phyloP scores from a whole-genome alignment of 2,329 filamentous ascomycete genomes.

The Leptographium wingfieldii region DNA sequence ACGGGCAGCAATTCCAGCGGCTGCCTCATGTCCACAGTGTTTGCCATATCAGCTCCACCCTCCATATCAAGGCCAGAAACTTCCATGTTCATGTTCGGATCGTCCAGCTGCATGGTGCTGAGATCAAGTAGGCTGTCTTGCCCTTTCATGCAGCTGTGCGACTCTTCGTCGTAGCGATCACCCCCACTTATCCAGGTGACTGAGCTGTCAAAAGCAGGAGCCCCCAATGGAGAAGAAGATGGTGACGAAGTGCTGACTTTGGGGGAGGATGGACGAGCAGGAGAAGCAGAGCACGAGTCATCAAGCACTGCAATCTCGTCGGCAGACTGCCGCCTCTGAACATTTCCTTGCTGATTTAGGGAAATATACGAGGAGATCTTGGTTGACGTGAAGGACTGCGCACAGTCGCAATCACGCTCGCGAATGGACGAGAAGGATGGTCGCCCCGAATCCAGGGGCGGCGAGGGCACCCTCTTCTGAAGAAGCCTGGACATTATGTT shows the following conservation, averaged over 20 bases:
- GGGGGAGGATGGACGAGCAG: slow-evolving; percentile 16
- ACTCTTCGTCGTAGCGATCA: not conserved
- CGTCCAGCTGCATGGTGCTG: slow-evolving; percentile 3
- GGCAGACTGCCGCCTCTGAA: slow-evolving; percentile 17
- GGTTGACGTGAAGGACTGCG: slow-evolving; percentile 50
- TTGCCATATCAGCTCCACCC: not conserved
- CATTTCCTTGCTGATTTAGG: not conserved
- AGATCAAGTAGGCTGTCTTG: slow-evolving; percentile 1
- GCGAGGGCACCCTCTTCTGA: slow-evolving; percentile 9
- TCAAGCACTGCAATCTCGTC: slow-evolving; percentile 40
- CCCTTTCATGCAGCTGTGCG: not conserved
- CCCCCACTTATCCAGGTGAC: not conserved
- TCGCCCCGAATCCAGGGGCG: slow-evolving; percentile 19
- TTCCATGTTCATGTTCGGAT: not conserved
- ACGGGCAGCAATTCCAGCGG: slow-evolving; percentile 52
- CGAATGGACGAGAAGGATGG: slow-evolving; percentile 51
- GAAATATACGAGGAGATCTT: slow-evolving; percentile 45
- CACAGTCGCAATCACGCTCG: slow-evolving; percentile 44
- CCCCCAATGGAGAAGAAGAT: not conserved
- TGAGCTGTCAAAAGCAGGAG: not conserved
- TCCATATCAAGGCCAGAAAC: slow-evolving; percentile 7
- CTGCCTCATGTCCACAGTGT: not conserved
- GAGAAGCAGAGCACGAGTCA: slow-evolving; percentile 13
- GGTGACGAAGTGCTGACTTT: not conserved
- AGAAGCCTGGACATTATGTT: slow-evolving; percentile 7